These are phyloP conservation scores for Colletotrichum lini DNA, from an alignment of 2,329 filamentous ascomycete species.

Conservation along the genomic window DNA sequence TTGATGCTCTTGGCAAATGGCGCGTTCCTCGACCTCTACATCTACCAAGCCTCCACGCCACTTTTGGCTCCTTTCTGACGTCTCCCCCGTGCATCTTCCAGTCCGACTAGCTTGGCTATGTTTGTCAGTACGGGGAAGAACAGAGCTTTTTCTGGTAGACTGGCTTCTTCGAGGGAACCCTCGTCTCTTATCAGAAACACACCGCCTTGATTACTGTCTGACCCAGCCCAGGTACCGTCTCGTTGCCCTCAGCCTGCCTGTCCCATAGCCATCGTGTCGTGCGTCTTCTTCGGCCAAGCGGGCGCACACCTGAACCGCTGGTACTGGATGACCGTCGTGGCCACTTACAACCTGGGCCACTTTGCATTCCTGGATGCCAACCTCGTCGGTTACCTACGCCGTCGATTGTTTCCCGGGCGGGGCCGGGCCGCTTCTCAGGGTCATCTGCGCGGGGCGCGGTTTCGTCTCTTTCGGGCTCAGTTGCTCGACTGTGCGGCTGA, in stretches of 20 bases:
- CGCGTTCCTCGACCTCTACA: constrained; percentile 46
- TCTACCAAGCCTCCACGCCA: constrained; percentile 44
- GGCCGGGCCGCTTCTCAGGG: too few species aligned
- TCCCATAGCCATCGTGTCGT: constrained; percentile 52
- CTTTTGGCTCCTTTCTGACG: constrained; percentile 44
- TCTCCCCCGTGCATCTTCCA: constrained; percentile 43
- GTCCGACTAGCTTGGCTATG: constrained; percentile 42
- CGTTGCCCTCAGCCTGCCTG: constrained; percentile 53
- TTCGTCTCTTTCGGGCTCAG: constrained; percentile 48
- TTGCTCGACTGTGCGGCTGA: constrained; percentile 45
- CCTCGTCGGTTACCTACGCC: constrained; percentile 47
- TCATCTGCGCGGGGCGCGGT: constrained; percentile 46
- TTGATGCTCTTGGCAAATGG: constrained; percentile 47
- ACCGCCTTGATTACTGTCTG: too few species aligned
- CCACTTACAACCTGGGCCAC: constrained; percentile 41
- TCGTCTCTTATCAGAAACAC: too few species aligned
- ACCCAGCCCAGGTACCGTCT: constrained; percentile 56
- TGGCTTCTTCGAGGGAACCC: too few species aligned
- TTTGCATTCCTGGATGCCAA: constrained; percentile 49
- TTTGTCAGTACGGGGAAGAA: constrained; percentile 34
- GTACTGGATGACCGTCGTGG: constrained; percentile 43
- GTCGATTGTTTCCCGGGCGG: constrained; percentile 49
- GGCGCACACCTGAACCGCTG: constrained; percentile 50
- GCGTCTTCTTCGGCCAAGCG: constrained; percentile 56
- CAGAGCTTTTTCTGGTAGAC: constrained; percentile 12